Conservation (phyloP, 2,329 filamentous ascomycete species). For the Penicillium sp. region DNA sequence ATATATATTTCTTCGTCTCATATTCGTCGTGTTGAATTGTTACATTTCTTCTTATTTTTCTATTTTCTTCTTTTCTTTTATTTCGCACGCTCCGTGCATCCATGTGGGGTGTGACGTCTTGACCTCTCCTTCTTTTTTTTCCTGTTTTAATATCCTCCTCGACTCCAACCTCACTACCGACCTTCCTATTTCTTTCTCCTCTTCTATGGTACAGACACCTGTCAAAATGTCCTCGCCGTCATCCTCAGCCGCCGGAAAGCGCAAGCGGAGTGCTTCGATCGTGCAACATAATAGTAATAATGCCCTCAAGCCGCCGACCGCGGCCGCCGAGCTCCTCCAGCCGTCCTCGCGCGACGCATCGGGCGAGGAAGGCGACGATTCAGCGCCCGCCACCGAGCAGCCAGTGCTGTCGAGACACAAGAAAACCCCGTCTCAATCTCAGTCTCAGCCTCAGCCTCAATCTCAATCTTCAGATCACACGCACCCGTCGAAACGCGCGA, state of each 20-base stretch:
- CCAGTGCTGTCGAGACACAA: constrained; percentile 47
- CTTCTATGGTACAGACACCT: not conserved
- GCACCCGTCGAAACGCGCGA: constrained; percentile 71
- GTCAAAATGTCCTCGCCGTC: constrained; percentile 58
- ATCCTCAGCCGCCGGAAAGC: constrained; percentile 60
- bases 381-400: constrained; percentile 30
- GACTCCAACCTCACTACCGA: not conserved
- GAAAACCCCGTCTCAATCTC: constrained; percentile 49
- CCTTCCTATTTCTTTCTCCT: not conserved
- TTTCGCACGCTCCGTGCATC: not conserved
- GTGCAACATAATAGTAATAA: constrained; percentile 34
- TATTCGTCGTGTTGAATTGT: not conserved
- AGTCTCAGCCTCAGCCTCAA: too few relatives aligned
- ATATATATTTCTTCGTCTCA: not conserved
- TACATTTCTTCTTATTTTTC: not conserved
- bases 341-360: constrained; percentile 79
- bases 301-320: constrained; percentile 48
- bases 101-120: constrained; percentile 6
- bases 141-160: constrained; percentile 2
- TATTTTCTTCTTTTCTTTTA: not conserved
- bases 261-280: constrained; percentile 63
- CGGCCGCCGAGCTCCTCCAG: constrained; percentile 61
- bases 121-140: constrained; percentile 5
- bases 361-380: constrained; percentile 72
- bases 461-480: constrained; percentile 40